phyloP scores from a whole-genome alignment of 805 yeast genomes.

The Schwanniomyces occidentalis region DNA sequence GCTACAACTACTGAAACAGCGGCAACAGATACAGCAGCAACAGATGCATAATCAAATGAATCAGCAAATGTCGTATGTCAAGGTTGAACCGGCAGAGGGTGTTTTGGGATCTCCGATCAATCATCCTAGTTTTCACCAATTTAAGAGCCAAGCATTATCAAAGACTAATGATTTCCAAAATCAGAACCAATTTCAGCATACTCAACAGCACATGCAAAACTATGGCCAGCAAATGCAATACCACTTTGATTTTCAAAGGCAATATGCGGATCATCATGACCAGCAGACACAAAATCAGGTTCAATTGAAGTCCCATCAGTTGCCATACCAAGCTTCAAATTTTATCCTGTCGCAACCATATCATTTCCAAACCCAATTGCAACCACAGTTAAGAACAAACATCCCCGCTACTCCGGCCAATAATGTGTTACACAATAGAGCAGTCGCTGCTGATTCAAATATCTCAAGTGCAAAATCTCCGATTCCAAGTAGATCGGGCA shows the following conservation, averaged over 20 bases:
- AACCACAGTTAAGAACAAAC: neutral
- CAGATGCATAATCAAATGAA: conserved; percentile 6
- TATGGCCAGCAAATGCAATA: conserved; percentile 6
- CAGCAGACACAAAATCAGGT: conserved; percentile 7
- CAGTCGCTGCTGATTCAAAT: conserved; percentile 2
- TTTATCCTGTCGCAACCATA: neutral
- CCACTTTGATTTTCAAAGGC: conserved; percentile 10
- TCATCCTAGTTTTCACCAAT: conserved; percentile 7
- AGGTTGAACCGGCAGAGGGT: conserved; percentile 6
- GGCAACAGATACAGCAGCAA: conserved; percentile 9
- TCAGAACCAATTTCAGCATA: conserved; percentile 1
- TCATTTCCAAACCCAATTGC: conserved; percentile 2
- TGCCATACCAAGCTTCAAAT: neutral
- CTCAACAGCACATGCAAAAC: conserved; percentile 9
- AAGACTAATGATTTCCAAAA: neutral
- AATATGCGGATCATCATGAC: conserved; percentile 7
- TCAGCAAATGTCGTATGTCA: conserved; percentile 3
- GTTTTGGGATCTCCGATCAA: conserved; percentile 10
- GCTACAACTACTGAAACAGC: conserved; percentile 3
- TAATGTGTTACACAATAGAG: neutral
- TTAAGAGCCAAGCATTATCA: conserved; percentile 6
- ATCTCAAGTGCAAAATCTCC: conserved; percentile 5
- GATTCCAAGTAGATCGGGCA: conserved; percentile 4
- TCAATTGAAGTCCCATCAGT: neutral
- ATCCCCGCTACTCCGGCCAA: neutral